Base-by-base conservation (phyloP, 2,329 filamentous ascomycete genomes). In the Fonsecaea pugnacius region DNA sequence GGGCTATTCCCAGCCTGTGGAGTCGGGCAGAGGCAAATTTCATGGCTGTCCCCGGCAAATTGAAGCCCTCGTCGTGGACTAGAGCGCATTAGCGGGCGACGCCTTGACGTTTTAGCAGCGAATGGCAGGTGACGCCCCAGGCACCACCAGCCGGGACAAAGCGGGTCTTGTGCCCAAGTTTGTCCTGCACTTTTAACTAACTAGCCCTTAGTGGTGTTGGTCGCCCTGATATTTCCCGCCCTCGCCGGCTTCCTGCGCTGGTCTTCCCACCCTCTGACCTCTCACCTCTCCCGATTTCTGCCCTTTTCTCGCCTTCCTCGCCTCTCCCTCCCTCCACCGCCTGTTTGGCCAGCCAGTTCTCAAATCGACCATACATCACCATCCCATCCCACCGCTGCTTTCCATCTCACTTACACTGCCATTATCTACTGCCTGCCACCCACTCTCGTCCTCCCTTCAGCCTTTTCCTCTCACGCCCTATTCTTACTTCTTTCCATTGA, bases 341-440 rank as follows among this genome's bases (percentile, higher is more conserved):
- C 57, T 35, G 36, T 53, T 35, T 48, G 43, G 43, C 43, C 43
- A 48, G 43, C 56, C 56, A 56, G 53, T 65, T 60, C 63, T 46
- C 59, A 48, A 36, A n/a, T 50, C 27, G 50, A 58, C 35, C 58
- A 46, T 64, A 55, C 57, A 64, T 64, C 60, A 63, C 48, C 62
- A 53, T 60, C 27, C 27, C 27, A 30, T 30, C 57, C 57, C 57
- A 60, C 58, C 58, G 50, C 58, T 51, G 57, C 58, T 60, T 60
- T 51, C 58, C 33, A 53, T 61, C 63, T 61, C 58, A 61, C 56
- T 36, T 50, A 52, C 62, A 50, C 54, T 54, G 33, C 52, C 33
- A 40, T 60, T 54, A 38, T 48, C 50, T 52, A 48, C 43, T 38
- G 27, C 63, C 43, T 55, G 52, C 56, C 50, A 66, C 56, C 61